Evolutionary conservation across 441 rosid species (phyloP), one percentile per base, ranked within the genome.

Genomic region (Pelargonium australe): DNA sequence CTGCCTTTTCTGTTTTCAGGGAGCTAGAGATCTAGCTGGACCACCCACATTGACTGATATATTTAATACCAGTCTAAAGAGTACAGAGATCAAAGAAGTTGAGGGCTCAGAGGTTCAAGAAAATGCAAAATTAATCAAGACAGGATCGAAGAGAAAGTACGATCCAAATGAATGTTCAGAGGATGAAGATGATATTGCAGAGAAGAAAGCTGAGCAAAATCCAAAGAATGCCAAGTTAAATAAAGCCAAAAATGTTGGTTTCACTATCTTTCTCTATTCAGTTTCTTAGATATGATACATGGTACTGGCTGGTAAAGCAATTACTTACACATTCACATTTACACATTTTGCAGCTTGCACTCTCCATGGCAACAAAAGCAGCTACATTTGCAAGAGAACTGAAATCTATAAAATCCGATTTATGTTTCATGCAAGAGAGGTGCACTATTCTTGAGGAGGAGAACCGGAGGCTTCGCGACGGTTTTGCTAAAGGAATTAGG

Each of bases 291-390:
- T 1, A 31, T 0, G 5, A 6, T 61, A 7, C 12, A 31, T 63
- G n/a, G 16, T 0, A 0, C 43, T 63, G 5, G 11, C 0, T 68
- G 61, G 16, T 37, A 16, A 34, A 20, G 58, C 34, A 23, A 20
- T 13, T 3, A 16, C 43, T 25, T 37, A 65, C n/a, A n/a, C n/a
- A n/a, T n/a, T n/a, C n/a, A n/a, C n/a, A n/a, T n/a, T 28, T 53
- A 3, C 7, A 20, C 5, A 28, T 58, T 20, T 66, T 75, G 83
- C 85, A 91, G 97, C 83, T 87, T 77, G 94, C 95, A 9, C 64
- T 84, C 71, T 87, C 92, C 4, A 85, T 95, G 96, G 97, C 97
- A 13, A 64, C 84, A 1, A 87, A 88, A 73, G 94, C 96, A 8
- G 83, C 85, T 73, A 78, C 97, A 0, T 83, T 94, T 16, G 92